phyloP scores from a whole-genome alignment of 768 basidiomycete species.

The Lentinula sp. region DNA sequence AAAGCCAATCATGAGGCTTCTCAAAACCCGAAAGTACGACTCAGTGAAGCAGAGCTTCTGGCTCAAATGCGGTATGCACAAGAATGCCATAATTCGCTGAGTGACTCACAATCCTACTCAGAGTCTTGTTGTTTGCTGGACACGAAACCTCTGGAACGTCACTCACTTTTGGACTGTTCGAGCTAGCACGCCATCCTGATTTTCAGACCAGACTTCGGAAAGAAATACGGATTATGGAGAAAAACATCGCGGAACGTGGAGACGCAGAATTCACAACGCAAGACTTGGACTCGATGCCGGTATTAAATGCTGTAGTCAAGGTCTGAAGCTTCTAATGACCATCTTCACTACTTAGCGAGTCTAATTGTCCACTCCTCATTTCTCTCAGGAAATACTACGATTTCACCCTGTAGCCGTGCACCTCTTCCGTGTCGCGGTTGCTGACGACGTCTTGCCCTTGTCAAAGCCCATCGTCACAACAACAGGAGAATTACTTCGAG shows the following conservation, averaged over 20 bases:
- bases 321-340: neutral
- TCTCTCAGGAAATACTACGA: constrained; percentile 37
- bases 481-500: constrained; percentile 23
- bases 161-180: neutral
- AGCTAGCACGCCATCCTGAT: neutral
- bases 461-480: constrained; percentile 26
- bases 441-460: constrained; percentile 40
- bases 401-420: constrained; percentile 32
- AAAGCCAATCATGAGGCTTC: constrained; percentile 11
- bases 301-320: neutral
- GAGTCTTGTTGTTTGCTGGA: neutral
- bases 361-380: neutral
- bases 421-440: constrained; percentile 30
- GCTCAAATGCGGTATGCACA: constrained; percentile 17
- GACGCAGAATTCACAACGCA: neutral
- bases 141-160: neutral
- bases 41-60: constrained; percentile 20
- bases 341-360: neutral
- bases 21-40: constrained; percentile 7
- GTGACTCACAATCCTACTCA: neutral
- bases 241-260: neutral
- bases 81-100: neutral
- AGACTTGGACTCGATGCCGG: neutral
- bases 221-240: neutral
- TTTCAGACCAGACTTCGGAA: neutral